Percentiles rank a stretch among this genome's conserved stretches.
These are phyloP conservation scores for Blastocystis sp. DNA, from an alignment of 352 stramenopile species.

Conservation along the genomic window DNA sequence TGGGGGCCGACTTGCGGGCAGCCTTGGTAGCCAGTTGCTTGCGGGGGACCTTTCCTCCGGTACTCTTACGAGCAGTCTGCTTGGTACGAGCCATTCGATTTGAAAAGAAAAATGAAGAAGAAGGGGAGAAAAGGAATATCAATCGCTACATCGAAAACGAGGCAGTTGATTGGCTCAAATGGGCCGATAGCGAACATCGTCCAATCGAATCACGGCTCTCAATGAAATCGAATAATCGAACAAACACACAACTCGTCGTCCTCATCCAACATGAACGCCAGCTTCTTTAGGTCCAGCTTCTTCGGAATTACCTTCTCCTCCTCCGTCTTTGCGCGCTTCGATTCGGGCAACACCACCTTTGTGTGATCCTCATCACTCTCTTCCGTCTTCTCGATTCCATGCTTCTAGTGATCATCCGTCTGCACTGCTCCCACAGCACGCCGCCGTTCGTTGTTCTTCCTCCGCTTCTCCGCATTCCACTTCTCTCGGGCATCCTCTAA, in stretches of 20 bases:
- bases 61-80: slow-evolving; percentile 85
- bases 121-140: background rate
- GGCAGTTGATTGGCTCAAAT: background rate
- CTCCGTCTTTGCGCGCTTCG: background rate
- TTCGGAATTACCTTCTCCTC: background rate
- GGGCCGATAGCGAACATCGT: background rate
- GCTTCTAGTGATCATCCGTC: background rate
- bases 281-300: slow-evolving; percentile 30
- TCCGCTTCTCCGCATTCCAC: background rate
- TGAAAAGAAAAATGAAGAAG: slow-evolving; percentile 30
- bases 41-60: slow-evolving; percentile 79
- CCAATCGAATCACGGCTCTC: background rate
- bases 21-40: slow-evolving; percentile 83
- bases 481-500: background rate
- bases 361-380: background rate
- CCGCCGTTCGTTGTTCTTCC: background rate
- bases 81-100: slow-evolving; percentile 76
- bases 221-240: background rate
- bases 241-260: background rate
- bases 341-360: background rate
- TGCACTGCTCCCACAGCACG: background rate
- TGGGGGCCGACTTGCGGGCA: slow-evolving; percentile 76
- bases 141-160: background rate
- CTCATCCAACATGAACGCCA: slow-evolving; percentile 5
- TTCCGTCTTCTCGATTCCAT: background rate